Percentiles rank a stretch among this genome's conserved stretches.
phyloP scores from a whole-genome alignment of 163 green algal genomes.

The Coccomyxa subellipsoidea region DNA sequence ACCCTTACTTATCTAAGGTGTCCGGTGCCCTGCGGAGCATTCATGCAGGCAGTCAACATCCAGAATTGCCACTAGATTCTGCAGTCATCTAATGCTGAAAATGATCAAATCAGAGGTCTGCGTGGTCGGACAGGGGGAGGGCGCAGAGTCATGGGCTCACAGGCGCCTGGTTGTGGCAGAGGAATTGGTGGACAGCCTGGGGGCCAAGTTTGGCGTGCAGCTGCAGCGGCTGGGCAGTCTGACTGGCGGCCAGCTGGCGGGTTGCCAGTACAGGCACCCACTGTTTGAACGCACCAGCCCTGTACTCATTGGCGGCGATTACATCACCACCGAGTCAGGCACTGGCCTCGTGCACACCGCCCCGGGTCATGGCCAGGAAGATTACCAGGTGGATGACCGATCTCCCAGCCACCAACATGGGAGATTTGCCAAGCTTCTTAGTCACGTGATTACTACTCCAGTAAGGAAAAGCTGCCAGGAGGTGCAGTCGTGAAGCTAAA shows the following conservation, averaged over 20 bases:
- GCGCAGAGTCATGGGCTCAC: neutral
- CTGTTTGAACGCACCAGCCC: slow-evolving; percentile 64
- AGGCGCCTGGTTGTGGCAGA: slow-evolving; percentile 63
- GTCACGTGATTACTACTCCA: no score
- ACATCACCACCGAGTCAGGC: slow-evolving; percentile 96
- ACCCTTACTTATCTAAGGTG: no score
- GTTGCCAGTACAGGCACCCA: slow-evolving; percentile 86
- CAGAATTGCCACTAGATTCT: no score
- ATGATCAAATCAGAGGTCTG: neutral
- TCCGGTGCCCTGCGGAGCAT: no score
- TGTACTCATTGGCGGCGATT: slow-evolving; percentile 92
- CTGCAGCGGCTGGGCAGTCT: slow-evolving; percentile 51
- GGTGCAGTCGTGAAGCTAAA: no score
- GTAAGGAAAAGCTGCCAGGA: no score
- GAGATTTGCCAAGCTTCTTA: no score
- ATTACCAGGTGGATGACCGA: slow-evolving; percentile 67
- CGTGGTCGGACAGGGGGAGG: slow-evolving; percentile 3
- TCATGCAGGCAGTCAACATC: no score
- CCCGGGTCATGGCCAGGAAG: slow-evolving; percentile 92
- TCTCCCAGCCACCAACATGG: no score
- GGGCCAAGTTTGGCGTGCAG: slow-evolving; percentile 65
- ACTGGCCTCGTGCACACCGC: slow-evolving; percentile 88
- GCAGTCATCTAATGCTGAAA: no score
- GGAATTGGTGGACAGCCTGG: slow-evolving; percentile 62
- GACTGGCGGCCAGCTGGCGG: slow-evolving; percentile 62